A percentile compares a stretch with the other conserved stretches of the same genome.
phyloP scores from a whole-genome alignment of 1,284 basidiomycete genomes.

The Apiotrichum gamsii region DNA sequence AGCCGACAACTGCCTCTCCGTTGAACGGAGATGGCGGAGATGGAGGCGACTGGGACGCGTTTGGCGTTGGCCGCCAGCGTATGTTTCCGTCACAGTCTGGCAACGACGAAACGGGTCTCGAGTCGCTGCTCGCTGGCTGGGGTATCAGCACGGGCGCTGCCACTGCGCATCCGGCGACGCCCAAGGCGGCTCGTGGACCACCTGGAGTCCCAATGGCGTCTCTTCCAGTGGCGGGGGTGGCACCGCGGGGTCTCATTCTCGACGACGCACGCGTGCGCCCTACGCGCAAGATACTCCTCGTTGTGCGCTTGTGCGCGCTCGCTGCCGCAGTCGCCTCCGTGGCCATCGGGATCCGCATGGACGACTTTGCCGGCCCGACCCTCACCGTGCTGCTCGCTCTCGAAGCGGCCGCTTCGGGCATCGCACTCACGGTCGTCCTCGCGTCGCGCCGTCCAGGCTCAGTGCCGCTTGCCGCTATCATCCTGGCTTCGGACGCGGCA shows the following conservation, averaged over 20 bases:
- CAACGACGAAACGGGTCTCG: conserved; percentile 39
- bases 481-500: conserved; percentile 5
- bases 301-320: conserved; percentile 1
- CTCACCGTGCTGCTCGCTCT: conserved; percentile 2
- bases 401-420: conserved; percentile 2
- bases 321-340: not conserved
- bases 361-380: not conserved
- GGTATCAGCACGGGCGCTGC: conserved; percentile 17
- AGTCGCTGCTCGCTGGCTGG: conserved; percentile 37
- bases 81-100: conserved; percentile 26
- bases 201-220: not conserved
- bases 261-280: conserved; percentile 2
- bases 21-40: not conserved
- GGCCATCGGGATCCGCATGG: not conserved
- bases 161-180: not conserved
- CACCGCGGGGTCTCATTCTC: conserved; percentile 3
- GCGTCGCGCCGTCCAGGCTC: not conserved
- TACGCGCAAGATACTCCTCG: conserved; percentile 1
- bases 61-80: conserved; percentile 34
- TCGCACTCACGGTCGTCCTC: conserved; percentile 6
- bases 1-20: conserved; percentile 23
- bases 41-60: conserved; percentile 33
- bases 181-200: not conserved
- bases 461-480: conserved; percentile 2
- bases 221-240: not conserved